Evolutionary conservation across 2,329 filamentous ascomycete genomes (phyloP).

Genomic region (Bipolaris victoriae): DNA sequence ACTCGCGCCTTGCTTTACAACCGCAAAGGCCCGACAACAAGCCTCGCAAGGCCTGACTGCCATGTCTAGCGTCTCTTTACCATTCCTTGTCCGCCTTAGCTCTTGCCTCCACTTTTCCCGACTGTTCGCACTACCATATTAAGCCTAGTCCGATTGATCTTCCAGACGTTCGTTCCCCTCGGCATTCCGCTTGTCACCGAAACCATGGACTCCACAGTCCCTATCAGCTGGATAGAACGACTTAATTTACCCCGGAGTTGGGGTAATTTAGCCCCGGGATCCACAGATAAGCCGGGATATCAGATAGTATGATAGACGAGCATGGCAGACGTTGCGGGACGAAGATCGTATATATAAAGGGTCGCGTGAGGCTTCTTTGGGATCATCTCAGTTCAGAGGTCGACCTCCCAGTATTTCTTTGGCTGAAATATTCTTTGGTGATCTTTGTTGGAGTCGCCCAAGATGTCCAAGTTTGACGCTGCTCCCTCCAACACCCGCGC

Average conservation of each 20-base stretch:
- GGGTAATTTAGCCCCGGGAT: slow-evolving; percentile 24
- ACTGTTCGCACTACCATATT: slow-evolving; percentile 29
- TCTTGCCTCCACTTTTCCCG: slow-evolving; percentile 15
- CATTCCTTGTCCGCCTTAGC: slow-evolving; percentile 19
- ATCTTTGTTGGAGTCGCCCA: not conserved
- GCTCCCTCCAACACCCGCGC: slow-evolving; percentile 44
- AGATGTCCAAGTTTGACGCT: slow-evolving; percentile 40
- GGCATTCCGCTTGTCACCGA: slow-evolving; percentile 11
- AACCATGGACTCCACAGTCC: slow-evolving; percentile 16
- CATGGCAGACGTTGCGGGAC: slow-evolving; percentile 4
- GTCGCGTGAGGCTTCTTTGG: slow-evolving; percentile 6
- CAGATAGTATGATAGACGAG: slow-evolving; percentile 9
- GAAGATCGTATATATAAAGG: slow-evolving; percentile 23
- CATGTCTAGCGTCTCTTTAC: slow-evolving; percentile 19
- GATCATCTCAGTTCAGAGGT: slow-evolving; percentile 11
- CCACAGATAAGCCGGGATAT: slow-evolving; percentile 29
- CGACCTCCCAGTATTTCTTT: not conserved
- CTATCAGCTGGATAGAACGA: slow-evolving; percentile 21
- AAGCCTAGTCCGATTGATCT: slow-evolving; percentile 12
- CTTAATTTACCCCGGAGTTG: slow-evolving; percentile 29
- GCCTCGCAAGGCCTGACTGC: slow-evolving; percentile 15
- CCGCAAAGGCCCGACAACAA: slow-evolving; percentile 16
- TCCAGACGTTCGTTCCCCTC: slow-evolving; percentile 2
- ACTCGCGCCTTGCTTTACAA: slow-evolving; percentile 14
- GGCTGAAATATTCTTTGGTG: not conserved